Conservation (phyloP, 805 yeast species). For the Barnettozyma sucrosica region DNA sequence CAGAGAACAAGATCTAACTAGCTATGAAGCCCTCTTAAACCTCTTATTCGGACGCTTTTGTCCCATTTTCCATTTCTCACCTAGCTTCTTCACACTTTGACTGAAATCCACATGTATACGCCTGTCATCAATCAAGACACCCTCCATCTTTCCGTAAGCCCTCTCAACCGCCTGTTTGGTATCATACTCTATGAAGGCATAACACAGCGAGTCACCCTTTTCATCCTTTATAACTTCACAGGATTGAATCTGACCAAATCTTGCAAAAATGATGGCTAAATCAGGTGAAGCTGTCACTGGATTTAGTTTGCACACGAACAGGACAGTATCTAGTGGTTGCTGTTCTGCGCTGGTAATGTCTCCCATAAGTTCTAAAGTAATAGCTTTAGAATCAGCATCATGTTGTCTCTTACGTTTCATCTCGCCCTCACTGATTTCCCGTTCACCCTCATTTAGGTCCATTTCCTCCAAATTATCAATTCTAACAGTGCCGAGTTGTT, state of each 20-base stretch:
- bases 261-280: constrained; percentile 46
- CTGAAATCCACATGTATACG: constrained; percentile 64
- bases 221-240: constrained; percentile 49
- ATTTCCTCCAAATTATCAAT: constrained; percentile 20
- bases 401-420: constrained; percentile 24
- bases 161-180: constrained; percentile 44
- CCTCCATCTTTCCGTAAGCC: constrained; percentile 60
- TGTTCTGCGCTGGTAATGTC: constrained; percentile 54
- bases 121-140: constrained; percentile 56
- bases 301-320: constrained; percentile 60
- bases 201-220: constrained; percentile 44
- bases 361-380: constrained; percentile 58
- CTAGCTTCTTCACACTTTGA: constrained; percentile 40
- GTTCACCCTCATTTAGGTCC: constrained; percentile 15
- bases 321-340: constrained; percentile 54
- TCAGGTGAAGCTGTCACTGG: constrained; percentile 57
- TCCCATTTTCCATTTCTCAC: constrained; percentile 21
- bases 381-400: constrained; percentile 46
- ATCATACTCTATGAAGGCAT: constrained; percentile 59
- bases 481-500: constrained; percentile 30
- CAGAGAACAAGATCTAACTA: too few relatives aligned
- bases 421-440: constrained; percentile 25
- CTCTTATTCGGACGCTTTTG: background rate
- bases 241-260: constrained; percentile 50
- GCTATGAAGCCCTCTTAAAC: background rate